Base-by-base conservation (phyloP, 208 protist species). In the Balamuthia mandrillaris region DNA sequence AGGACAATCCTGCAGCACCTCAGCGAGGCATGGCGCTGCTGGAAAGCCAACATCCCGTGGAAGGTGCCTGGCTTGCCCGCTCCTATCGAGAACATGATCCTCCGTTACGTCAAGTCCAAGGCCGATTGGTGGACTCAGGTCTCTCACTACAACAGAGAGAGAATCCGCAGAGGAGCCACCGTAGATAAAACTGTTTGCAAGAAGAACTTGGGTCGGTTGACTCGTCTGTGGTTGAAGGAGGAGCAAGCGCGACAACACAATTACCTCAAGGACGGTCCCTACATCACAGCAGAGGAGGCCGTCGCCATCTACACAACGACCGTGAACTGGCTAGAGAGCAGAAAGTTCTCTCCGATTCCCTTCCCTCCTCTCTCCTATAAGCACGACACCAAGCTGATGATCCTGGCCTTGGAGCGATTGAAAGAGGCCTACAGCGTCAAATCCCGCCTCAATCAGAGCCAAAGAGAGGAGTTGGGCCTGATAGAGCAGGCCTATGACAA, bases 401-500 rank as follows among this genome's bases (percentile, higher is more conserved):
- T 99, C 84, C 93, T 99, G 18, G 97, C 98, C 42, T 94, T 99
- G 14, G 99, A 99, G 92, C 93, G 96, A 24, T 94, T 99, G 31
- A 98, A 99, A 75, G 98, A 99, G 83, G 94, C 97, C 65, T 99
- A 99, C 93, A 97, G 95, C 87, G 98, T 99, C 63, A 99, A 98
- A 74, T 95, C 95, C 75, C 91, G 98, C 47, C 92, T 99, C 47
- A 99, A 99, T 85, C 95, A 98, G 68, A 95, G 92, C 37, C 98
- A 99, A 92, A 94, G 98, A 52, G 98, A 99, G 91, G 99, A 99
- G 93, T 94, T 99, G 24, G 97, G 96, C 27, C 94, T 99, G 24
- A 98, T 99, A 83, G 99, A 99, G 92, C 95, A 99, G 93, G 98
- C 98, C 9, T 99, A 99, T 90, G 99, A 99, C 93, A 98, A 99